Evolutionary conservation across 768 basidiomycete genomes (phyloP).

Genomic region (Termitomyces sp.): DNA sequence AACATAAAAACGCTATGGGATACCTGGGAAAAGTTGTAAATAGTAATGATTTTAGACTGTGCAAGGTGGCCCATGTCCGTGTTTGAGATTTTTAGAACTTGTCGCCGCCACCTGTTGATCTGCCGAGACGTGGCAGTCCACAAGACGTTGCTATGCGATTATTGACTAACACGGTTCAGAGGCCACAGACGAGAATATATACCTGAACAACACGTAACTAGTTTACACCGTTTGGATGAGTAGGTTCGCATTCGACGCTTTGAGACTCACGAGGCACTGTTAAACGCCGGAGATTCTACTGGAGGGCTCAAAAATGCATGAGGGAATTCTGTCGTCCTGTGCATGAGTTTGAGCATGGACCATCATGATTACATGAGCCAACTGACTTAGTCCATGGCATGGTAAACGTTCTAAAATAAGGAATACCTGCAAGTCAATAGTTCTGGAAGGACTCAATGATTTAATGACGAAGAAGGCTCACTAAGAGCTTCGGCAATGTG

Average conservation of each 20-base stretch:
- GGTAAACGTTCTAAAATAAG: conserved; percentile 61
- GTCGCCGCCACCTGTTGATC: conserved; percentile 60
- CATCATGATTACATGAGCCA: neutral
- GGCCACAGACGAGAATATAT: conserved; percentile 10
- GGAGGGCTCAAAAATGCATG: conserved; percentile 62
- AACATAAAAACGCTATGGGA: neutral
- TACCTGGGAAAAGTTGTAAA: conserved; percentile 65
- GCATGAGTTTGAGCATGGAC: neutral
- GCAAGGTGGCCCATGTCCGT: conserved; percentile 59
- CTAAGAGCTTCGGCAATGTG: conserved; percentile 67
- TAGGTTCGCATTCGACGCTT: neutral
- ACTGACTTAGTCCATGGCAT: conserved; percentile 56
- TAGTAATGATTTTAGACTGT: conserved; percentile 55
- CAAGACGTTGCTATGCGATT: conserved; percentile 41
- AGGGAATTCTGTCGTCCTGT: conserved; percentile 53
- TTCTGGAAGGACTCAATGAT: conserved; percentile 1
- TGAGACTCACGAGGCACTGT: conserved; percentile 44
- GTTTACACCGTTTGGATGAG: neutral
- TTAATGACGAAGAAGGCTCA: conserved; percentile 18
- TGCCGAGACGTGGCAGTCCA: conserved; percentile 64
- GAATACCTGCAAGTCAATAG: conserved; percentile 35
- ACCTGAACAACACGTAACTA: conserved; percentile 59
- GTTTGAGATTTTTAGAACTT: conserved; percentile 38
- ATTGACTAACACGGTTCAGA: neutral
- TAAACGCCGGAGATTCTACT: conserved; percentile 58